A percentile compares a stretch with the other conserved stretches of the same genome.
These are phyloP conservation scores for Leccinum obscurum DNA, from an alignment of 768 basidiomycete species.

Conservation along the genomic window DNA sequence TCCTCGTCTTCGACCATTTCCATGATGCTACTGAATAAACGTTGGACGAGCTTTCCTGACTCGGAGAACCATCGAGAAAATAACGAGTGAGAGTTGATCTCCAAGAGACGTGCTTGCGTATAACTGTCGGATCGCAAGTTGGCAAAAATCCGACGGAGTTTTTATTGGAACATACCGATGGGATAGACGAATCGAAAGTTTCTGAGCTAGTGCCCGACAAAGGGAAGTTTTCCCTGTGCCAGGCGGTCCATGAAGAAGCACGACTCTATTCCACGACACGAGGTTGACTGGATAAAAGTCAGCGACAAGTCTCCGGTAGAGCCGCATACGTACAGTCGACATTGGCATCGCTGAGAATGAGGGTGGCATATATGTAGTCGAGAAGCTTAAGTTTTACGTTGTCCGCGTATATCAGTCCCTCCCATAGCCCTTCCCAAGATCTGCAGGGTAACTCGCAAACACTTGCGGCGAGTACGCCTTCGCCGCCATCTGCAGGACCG, in stretches of 20 bases:
- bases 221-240: constrained; percentile 97
- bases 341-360: constrained; percentile 87
- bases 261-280: constrained; percentile 94
- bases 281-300: constrained; percentile 65
- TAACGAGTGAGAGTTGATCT: constrained; percentile 97
- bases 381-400: constrained; percentile 86
- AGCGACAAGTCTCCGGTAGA: constrained; percentile 2
- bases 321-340: constrained; percentile 67
- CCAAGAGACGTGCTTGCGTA: constrained; percentile 81
- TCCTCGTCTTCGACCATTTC: constrained; percentile 93
- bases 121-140: constrained; percentile 53
- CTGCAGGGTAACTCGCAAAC: constrained; percentile 86
- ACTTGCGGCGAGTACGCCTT: constrained; percentile 82
- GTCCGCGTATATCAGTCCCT: constrained; percentile 80
- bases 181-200: constrained; percentile 86
- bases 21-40: constrained; percentile 83
- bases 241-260: constrained; percentile 93
- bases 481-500: constrained; percentile 52
- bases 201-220: constrained; percentile 93
- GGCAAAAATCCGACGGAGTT: background rate
- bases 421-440: constrained; percentile 91
- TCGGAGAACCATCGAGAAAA: constrained; percentile 99
- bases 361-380: constrained; percentile 93
- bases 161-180: constrained; percentile 54
- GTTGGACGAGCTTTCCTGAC: constrained; percentile 96